These are phyloP conservation scores for Coprinellus micaceus DNA, from an alignment of 768 basidiomycete genomes.

Conservation along the genomic window DNA sequence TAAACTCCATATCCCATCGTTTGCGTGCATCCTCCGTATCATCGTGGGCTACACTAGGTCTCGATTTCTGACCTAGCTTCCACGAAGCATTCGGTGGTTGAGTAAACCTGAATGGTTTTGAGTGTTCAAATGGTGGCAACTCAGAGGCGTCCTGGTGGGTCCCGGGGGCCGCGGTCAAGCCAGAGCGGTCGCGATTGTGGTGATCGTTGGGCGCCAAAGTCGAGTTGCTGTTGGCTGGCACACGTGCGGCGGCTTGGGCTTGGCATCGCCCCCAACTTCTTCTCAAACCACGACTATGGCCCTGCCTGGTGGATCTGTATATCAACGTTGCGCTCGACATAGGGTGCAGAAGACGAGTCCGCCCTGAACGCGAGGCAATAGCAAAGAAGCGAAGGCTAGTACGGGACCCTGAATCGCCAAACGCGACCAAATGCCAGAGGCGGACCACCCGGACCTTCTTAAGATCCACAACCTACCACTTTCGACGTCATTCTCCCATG, in stretches of 20 bases:
- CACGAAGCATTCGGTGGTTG: constrained; percentile 38
- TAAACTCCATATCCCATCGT: constrained; percentile 38
- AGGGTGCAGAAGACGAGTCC: neutral
- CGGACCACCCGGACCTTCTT: no score
- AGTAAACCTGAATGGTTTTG: constrained; percentile 30
- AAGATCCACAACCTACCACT: no score
- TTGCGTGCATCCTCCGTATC: constrained; percentile 30
- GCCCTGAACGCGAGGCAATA: neutral
- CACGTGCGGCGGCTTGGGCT: neutral
- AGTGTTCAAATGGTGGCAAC: constrained; percentile 21
- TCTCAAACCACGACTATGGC: neutral
- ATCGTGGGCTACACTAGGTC: constrained; percentile 25
- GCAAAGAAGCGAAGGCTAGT: no score
- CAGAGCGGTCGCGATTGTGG: neutral
- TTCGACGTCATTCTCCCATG: no score
- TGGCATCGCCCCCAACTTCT: neutral
- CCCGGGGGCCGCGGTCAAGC: neutral
- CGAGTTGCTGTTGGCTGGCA: neutral
- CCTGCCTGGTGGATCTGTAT: neutral
- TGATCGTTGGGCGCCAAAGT: constrained; percentile 1
- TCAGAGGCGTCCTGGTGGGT: neutral
- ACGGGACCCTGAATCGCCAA: no score
- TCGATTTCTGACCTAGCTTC: constrained; percentile 38
- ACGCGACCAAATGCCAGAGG: no score
- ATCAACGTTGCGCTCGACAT: neutral